A percentile compares a stretch with the other conserved stretches of the same genome.
phyloP scores from a whole-genome alignment of 768 basidiomycete genomes.

The Mycena olivaceomarginata region DNA sequence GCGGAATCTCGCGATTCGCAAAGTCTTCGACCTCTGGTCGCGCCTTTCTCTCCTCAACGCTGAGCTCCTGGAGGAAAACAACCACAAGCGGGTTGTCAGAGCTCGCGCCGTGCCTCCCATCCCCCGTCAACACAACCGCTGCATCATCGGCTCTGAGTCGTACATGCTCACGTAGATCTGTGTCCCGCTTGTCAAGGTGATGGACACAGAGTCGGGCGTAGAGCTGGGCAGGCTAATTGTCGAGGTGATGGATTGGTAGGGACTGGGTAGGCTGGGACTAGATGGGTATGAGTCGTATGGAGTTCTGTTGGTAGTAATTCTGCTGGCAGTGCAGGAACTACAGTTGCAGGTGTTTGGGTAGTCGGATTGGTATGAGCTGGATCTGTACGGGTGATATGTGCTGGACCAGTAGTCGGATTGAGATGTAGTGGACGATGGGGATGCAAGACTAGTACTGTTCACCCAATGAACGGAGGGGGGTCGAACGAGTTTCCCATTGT shows the following conservation, averaged over 20 bases:
- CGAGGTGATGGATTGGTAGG: slow-evolving; percentile 28
- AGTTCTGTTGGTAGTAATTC: slow-evolving; percentile 16
- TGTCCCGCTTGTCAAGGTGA: slow-evolving; percentile 14
- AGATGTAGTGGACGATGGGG: slow-evolving; percentile 21
- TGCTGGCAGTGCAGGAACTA: slow-evolving; percentile 24
- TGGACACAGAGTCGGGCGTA: slow-evolving; percentile 14
- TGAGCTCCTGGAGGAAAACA: slow-evolving; percentile 30
- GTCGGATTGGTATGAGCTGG: slow-evolving; percentile 13
- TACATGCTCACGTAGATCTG: slow-evolving; percentile 31
- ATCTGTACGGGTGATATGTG: slow-evolving; percentile 6
- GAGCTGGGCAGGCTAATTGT: slow-evolving; percentile 17
- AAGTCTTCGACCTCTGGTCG: slow-evolving; percentile 24
- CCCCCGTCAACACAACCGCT: slow-evolving; percentile 25
- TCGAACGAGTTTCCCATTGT: slow-evolving; percentile 24
- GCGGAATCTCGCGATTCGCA: slow-evolving; percentile 27
- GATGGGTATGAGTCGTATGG: too few species aligned
- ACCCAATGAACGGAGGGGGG: slow-evolving; percentile 14
- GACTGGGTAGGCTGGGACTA: slow-evolving; percentile 24
- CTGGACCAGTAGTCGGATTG: slow-evolving; percentile 17
- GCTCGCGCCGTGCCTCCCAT: slow-evolving; percentile 27
- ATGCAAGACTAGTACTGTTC: slow-evolving; percentile 15
- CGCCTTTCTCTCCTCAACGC: slow-evolving; percentile 28
- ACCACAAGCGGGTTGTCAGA: slow-evolving; percentile 29
- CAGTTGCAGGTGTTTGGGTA: slow-evolving; percentile 11
- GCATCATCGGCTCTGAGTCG: slow-evolving; percentile 27